Conservation (phyloP, 1,284 basidiomycete species). For the Inonotus hispidus region DNA sequence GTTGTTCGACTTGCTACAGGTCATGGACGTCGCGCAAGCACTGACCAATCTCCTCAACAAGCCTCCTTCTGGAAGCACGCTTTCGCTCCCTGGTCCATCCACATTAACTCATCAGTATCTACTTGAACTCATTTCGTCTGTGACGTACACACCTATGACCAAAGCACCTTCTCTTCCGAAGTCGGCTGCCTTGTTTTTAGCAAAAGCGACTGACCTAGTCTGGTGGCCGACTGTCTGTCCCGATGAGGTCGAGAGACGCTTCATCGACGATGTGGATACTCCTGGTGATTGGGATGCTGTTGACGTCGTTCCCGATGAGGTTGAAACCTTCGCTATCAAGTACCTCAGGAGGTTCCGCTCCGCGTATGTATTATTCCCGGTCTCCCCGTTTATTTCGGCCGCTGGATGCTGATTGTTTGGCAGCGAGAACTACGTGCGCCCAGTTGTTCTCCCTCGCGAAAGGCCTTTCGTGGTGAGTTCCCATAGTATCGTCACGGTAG, state of each 20-base stretch:
- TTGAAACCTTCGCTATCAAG: conserved; percentile 88
- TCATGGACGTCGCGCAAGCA: conserved; percentile 91
- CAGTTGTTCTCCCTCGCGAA: conserved; percentile 21
- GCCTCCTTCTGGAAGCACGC: conserved; percentile 59
- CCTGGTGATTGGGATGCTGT: conserved; percentile 61
- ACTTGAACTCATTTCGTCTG: conserved; percentile 72
- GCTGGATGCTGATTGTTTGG: conserved; percentile 4
- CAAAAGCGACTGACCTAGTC: conserved; percentile 63
- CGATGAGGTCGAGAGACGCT: conserved; percentile 88
- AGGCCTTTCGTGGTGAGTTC: conserved; percentile 6
- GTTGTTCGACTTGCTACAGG: conserved; percentile 38
- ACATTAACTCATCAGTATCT: conserved; percentile 85
- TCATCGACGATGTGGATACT: conserved; percentile 74
- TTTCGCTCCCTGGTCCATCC: conserved; percentile 87
- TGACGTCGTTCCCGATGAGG: conserved; percentile 70
- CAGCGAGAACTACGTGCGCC: conserved; percentile 24
- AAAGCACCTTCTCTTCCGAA: conserved; percentile 77
- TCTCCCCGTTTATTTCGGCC: conserved; percentile 6
- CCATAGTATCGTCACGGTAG: not conserved
- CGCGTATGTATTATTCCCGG: conserved; percentile 36
- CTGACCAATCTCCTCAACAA: conserved; percentile 74
- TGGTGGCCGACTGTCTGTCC: conserved; percentile 96
- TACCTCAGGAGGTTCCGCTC: conserved; percentile 89
- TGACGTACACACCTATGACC: conserved; percentile 73
- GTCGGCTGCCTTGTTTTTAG: conserved; percentile 58